These are phyloP conservation scores for Leptomonas pyrrhocoris DNA, from an alignment of 208 protist species.

Conservation along the genomic window DNA sequence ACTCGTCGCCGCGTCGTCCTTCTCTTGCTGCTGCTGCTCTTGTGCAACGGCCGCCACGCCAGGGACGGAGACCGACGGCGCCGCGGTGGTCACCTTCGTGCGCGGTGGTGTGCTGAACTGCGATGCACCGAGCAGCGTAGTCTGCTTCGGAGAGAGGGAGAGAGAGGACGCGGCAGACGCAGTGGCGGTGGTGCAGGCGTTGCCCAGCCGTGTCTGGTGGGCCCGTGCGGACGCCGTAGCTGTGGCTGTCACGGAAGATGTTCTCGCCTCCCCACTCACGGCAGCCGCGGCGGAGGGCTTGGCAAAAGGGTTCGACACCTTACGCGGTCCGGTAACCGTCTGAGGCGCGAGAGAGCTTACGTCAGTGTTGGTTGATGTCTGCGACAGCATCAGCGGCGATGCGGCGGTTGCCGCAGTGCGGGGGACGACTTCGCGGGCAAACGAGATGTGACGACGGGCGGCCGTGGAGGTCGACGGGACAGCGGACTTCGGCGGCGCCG, in stretches of 20 bases:
- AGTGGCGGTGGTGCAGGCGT: background rate
- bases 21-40: background rate
- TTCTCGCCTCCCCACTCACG: background rate
- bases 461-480: background rate
- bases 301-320: slow-evolving; percentile 53
- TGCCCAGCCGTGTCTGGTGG: slow-evolving; percentile 5
- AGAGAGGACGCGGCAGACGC: background rate
- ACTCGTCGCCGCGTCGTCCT: slow-evolving; percentile 13
- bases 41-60: background rate
- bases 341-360: too few relatives aligned
- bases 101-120: slow-evolving; percentile 26
- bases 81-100: background rate
- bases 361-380: background rate
- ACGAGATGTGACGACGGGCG: slow-evolving; percentile 36
- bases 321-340: background rate
- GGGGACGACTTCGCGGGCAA: slow-evolving; percentile 5
- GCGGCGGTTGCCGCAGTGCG: background rate
- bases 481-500: background rate
- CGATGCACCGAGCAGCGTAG: slow-evolving; percentile 24
- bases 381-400: slow-evolving; percentile 7
- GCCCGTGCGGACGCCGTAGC: background rate
- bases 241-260: background rate
- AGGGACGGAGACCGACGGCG: background rate
- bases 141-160: background rate
- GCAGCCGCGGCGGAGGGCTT: slow-evolving; percentile 12